phyloP scores from a whole-genome alignment of 495 filamentous ascomycete species.

The Tuber melanosporum region DNA sequence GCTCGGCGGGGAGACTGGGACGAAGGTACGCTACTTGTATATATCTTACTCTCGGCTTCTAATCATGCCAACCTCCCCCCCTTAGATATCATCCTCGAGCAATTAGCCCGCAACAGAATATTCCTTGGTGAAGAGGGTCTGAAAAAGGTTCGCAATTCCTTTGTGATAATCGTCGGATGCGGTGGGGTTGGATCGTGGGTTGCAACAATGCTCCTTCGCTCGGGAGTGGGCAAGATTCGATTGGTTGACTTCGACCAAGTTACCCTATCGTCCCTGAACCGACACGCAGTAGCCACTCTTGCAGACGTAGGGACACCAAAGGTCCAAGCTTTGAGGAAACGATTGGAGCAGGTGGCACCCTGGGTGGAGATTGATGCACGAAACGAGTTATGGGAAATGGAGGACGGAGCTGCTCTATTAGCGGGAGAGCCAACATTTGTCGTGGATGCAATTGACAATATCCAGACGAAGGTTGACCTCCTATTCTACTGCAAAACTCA shows the following conservation, averaged over 20 bases:
- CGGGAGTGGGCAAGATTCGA: constrained; percentile 76
- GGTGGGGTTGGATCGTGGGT: constrained; percentile 94
- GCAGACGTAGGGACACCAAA: constrained; percentile 94
- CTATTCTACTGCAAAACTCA: constrained; percentile 78
- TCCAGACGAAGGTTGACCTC: constrained; percentile 88
- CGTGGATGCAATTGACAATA: constrained; percentile 97
- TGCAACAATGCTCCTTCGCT: constrained; percentile 75
- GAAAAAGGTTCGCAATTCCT: constrained; percentile 66
- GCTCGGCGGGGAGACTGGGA: constrained; percentile 87
- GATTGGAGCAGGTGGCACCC: constrained; percentile 76
- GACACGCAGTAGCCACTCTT: constrained; percentile 88
- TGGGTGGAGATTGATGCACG: constrained; percentile 87
- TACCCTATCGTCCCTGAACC: constrained; percentile 82
- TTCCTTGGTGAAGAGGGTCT: constrained; percentile 83
- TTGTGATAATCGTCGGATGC: constrained; percentile 83
- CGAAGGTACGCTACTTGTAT: constrained; percentile 52
- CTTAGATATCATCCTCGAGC: constrained; percentile 85
- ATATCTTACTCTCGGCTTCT: constrained; percentile 1
- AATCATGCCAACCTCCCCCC: not conserved
- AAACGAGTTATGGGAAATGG: constrained; percentile 72
- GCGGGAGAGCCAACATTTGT: constrained; percentile 71
- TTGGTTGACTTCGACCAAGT: constrained; percentile 99
- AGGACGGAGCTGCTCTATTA: constrained; percentile 59
- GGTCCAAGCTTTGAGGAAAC: constrained; percentile 69
- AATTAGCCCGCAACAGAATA: constrained; percentile 87